Conservation (phyloP, 2,329 filamentous ascomycete species). For the Teratosphaeria viscida region DNA sequence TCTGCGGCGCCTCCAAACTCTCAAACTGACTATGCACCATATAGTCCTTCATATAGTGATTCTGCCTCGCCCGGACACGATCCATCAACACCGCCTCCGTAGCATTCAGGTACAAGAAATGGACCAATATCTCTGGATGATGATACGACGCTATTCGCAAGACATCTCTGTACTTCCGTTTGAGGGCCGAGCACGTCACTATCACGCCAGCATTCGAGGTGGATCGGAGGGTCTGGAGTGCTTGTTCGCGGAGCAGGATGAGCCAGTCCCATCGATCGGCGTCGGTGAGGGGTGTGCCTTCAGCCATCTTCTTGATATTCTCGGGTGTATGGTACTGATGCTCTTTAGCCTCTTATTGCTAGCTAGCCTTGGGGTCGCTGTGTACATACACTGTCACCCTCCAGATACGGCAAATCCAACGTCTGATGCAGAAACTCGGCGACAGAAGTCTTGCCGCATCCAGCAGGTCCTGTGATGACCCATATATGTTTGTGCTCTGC, state of each 20-base stretch:
- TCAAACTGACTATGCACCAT: conserved; percentile 94
- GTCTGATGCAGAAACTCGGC: conserved; percentile 35
- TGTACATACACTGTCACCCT: conserved; percentile 39
- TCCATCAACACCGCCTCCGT: conserved; percentile 63
- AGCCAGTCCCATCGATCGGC: conserved; percentile 98
- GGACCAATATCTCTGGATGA: conserved; percentile 44
- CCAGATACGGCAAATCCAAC: conserved; percentile 38
- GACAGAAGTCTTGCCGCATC: conserved; percentile 45
- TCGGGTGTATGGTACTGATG: conserved; percentile 38
- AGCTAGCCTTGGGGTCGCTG: neutral
- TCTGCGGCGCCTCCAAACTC: conserved; percentile 69
- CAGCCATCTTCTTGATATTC: conserved; percentile 72
- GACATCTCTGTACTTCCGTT: conserved; percentile 87
- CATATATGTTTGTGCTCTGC: conserved; percentile 36
- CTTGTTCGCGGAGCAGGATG: conserved; percentile 37
- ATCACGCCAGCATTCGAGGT: conserved; percentile 53
- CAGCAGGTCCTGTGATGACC: conserved; percentile 43
- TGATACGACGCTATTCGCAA: conserved; percentile 40
- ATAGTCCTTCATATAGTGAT: conserved; percentile 89
- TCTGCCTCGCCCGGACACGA: conserved; percentile 63
- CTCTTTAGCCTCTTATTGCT: neutral
- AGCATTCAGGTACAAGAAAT: conserved; percentile 87
- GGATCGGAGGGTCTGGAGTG: conserved; percentile 24
- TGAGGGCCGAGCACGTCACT: conserved; percentile 88
- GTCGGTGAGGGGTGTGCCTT: conserved; percentile 75